Evolutionary conservation across 805 yeast species (phyloP).

Genomic region (Candida ponderosae): DNA sequence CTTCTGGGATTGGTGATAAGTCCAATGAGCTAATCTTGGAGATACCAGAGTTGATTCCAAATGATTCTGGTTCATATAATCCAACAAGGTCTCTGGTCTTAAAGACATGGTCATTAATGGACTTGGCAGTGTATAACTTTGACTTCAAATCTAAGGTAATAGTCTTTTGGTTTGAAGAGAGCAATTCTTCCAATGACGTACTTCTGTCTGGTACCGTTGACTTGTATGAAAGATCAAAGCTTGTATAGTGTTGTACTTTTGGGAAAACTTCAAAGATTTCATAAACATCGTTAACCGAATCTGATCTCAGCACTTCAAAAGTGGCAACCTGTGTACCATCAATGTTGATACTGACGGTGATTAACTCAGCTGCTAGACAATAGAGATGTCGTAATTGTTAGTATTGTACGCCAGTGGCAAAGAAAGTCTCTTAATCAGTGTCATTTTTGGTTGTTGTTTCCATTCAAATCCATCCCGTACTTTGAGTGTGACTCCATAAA

Average conservation of each 20-base stretch:
- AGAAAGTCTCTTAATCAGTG: too few species aligned
- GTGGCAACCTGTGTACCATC: conserved; percentile 5
- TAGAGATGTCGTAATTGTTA: background rate
- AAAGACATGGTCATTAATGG: conserved; percentile 54
- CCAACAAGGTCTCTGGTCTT: conserved; percentile 57
- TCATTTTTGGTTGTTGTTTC: too few species aligned
- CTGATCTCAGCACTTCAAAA: conserved; percentile 22
- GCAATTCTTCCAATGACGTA: conserved; percentile 20
- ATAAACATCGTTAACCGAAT: conserved; percentile 47
- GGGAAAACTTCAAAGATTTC: conserved; percentile 53
- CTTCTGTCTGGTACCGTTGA: conserved; percentile 25
- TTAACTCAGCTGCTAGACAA: background rate
- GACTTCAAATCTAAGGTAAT: conserved; percentile 40
- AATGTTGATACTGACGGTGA: conserved; percentile 5
- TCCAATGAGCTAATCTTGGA: conserved; percentile 37
- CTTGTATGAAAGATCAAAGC: conserved; percentile 38
- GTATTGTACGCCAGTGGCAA: too few species aligned
- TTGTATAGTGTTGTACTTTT: conserved; percentile 51
- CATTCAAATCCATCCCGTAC: too few species aligned
- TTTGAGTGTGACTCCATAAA: too few species aligned
- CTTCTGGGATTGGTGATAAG: conserved; percentile 17
- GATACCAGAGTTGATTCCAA: conserved; percentile 37
- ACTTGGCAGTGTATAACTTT: conserved; percentile 51
- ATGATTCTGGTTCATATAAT: conserved; percentile 38
- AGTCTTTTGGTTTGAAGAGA: conserved; percentile 16